A percentile compares a stretch with the other conserved stretches of the same genome.
phyloP scores from a whole-genome alignment of 257 asterid genomes.

The Capsicum pubescens region DNA sequence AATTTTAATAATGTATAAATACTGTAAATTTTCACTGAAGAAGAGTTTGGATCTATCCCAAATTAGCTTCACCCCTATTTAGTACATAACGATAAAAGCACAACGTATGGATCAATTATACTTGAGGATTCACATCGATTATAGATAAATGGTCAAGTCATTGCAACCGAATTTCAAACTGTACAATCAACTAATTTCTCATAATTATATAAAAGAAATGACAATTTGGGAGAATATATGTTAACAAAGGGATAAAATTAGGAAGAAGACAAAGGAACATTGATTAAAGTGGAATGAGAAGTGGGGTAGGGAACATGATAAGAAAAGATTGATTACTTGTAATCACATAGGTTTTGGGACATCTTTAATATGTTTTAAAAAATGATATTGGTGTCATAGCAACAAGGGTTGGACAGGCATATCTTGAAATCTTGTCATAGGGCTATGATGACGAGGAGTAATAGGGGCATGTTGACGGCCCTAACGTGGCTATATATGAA shows the following conservation, averaged over 20 bases:
- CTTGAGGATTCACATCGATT: neutral
- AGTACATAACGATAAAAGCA: neutral
- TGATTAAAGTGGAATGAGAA: constrained; percentile 45
- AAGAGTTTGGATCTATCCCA: no score
- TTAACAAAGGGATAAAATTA: constrained; percentile 4
- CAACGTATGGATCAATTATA: neutral
- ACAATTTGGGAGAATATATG: neutral
- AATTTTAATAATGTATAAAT: no score
- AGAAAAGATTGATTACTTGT: constrained; percentile 42
- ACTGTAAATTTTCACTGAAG: no score
- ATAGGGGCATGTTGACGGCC: neutral
- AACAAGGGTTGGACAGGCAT: constrained; percentile 37
- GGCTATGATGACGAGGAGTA: neutral
- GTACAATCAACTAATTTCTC: no score
- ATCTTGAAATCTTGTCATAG: constrained; percentile 14
- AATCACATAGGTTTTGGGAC: constrained; percentile 47
- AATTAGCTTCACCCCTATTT: no score
- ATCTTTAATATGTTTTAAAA: constrained; percentile 17
- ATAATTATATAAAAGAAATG: no score
- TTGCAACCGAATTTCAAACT: no score
- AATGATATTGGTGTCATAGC: constrained; percentile 45
- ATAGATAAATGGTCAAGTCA: no score
- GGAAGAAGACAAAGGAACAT: constrained; percentile 33
- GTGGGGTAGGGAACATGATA: constrained; percentile 60
- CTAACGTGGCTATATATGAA: constrained; percentile 47